phyloP scores from a whole-genome alignment of 208 protist species.

The Kentomonas sorsogonicus region DNA sequence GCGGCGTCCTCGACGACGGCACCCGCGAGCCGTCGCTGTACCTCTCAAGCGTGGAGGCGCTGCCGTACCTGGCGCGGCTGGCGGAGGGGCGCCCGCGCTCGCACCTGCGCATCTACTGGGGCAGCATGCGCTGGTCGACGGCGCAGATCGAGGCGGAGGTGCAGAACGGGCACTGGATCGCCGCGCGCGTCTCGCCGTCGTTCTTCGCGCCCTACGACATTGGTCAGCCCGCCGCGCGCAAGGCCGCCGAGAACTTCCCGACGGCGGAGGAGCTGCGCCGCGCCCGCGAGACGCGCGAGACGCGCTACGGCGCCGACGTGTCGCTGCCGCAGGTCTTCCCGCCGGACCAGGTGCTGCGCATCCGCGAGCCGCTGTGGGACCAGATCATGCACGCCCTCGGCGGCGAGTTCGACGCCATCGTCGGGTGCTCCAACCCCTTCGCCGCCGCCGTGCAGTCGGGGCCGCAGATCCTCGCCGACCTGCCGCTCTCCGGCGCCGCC shows the following conservation, averaged over 20 bases:
- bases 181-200: slow-evolving; percentile 65
- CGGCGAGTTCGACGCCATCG: slow-evolving; percentile 63
- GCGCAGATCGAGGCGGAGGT: slow-evolving; percentile 71
- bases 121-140: slow-evolving; percentile 75
- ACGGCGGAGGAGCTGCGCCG: slow-evolving; percentile 52
- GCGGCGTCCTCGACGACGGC: slow-evolving; percentile 42
- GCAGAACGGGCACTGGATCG: slow-evolving; percentile 80
- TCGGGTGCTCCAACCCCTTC: slow-evolving; percentile 78
- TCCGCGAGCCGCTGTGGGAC: slow-evolving; percentile 81
- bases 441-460: slow-evolving; percentile 30
- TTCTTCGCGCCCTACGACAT: slow-evolving; percentile 73
- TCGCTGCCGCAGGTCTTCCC: slow-evolving; percentile 69
- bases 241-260: slow-evolving; percentile 49
- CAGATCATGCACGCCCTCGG: slow-evolving; percentile 80
- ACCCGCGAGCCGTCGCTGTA: slow-evolving; percentile 73
- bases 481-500: too few relatives aligned
- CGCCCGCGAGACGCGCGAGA: slow-evolving; percentile 29
- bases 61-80: slow-evolving; percentile 71
- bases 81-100: slow-evolving; percentile 62
- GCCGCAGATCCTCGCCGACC: slow-evolving; percentile 39
- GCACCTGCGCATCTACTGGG: slow-evolving; percentile 83
- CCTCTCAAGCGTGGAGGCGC: slow-evolving; percentile 65
- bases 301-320: slow-evolving; percentile 57
- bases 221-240: slow-evolving; percentile 10
- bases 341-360: slow-evolving; percentile 60